Base-by-base conservation (phyloP, 2,329 filamentous ascomycete species). In the Trichophyton benhamiae region DNA sequence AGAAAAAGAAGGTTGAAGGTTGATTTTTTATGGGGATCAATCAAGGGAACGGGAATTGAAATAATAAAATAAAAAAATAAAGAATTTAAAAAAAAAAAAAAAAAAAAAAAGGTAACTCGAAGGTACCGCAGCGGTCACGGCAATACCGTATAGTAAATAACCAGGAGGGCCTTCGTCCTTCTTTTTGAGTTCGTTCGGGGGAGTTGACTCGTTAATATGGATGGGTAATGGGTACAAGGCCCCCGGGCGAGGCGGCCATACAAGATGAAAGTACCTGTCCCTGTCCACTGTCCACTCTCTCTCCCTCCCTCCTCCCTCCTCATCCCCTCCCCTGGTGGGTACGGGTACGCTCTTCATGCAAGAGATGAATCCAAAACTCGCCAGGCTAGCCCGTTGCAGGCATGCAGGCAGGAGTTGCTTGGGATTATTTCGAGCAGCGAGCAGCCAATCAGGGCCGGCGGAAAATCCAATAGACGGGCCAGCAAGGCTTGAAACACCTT, bases 341-440 rank as follows among this genome's bases (percentile, higher is more conserved):
- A 58, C 33, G 11, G 33, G 41, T 27, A 27, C 27, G 27, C 36
- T 58, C 36, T 58, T 41, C 20, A 58, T 58, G 55, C 55, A 58
- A 58, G 55, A 44, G 55, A 58, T 44, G 13, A 58, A 58, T 58
- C 55, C 30, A 58, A 58, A 58, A 58, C 55, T 58, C 55, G 41
- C 55, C 41, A 41, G 55, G 30, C 55, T 58, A 42, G 55, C 55
- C 55, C 36, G 33, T 58, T 58, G 33, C 55, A 55, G 49, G 49
- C 49, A 55, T 55, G 27, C 49, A 36, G 49, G 49, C 49, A 36
- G 27, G 49, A 55, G 25, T 20, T 36, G 13, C 4, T n/a, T 27
- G 36, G 8, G 49, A n/a, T 20, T 36, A 17, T 55, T 36, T 55
- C 27, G 30, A 55, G 49, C 49, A 55, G 33, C 25, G n/a, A 55